phyloP scores from a whole-genome alignment of 495 filamentous ascomycete species.

The Annulohypoxylon bovei region DNA sequence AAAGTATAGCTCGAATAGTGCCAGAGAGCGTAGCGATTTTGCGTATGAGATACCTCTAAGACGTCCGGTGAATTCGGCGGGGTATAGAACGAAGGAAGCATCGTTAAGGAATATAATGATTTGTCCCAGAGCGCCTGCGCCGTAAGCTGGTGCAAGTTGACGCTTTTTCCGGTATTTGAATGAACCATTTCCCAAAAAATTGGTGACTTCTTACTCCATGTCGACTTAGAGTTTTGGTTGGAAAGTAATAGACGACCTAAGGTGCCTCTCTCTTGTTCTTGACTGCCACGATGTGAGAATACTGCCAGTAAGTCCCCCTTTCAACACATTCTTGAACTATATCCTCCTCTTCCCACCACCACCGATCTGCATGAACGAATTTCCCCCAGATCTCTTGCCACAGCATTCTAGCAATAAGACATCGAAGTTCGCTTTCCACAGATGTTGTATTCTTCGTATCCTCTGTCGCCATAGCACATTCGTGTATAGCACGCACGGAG shows the following conservation, averaged over 20 bases:
- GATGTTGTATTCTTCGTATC: slow-evolving; percentile 24
- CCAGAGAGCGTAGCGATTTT: slow-evolving; percentile 28
- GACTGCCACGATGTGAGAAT: slow-evolving; percentile 55
- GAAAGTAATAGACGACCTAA: not conserved
- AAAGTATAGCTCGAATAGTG: not conserved
- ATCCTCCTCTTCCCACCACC: slow-evolving; percentile 64
- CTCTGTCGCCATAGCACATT: slow-evolving; percentile 14
- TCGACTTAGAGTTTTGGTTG: not conserved
- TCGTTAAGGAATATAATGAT: slow-evolving; percentile 13
- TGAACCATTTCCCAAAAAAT: not conserved
- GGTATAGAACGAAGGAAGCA: slow-evolving; percentile 24
- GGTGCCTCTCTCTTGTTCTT: slow-evolving; percentile 41
- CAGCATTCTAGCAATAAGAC: slow-evolving; percentile 51
- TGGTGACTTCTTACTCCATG: not conserved
- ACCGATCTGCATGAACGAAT: slow-evolving; percentile 53
- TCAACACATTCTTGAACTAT: slow-evolving; percentile 58
- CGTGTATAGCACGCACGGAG: slow-evolving; percentile 48
- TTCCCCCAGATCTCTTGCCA: slow-evolving; percentile 60
- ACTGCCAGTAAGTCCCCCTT: slow-evolving; percentile 60
- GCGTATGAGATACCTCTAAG: slow-evolving; percentile 23
- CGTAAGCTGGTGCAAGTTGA: slow-evolving; percentile 14
- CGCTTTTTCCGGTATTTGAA: not conserved
- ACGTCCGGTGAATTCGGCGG: slow-evolving; percentile 12
- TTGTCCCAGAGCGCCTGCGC: slow-evolving; percentile 28
- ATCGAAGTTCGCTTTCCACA: slow-evolving; percentile 48